Evolutionary conservation across 371 early-diverging fungal species (phyloP).

Genomic region (Mucor plumbeus): DNA sequence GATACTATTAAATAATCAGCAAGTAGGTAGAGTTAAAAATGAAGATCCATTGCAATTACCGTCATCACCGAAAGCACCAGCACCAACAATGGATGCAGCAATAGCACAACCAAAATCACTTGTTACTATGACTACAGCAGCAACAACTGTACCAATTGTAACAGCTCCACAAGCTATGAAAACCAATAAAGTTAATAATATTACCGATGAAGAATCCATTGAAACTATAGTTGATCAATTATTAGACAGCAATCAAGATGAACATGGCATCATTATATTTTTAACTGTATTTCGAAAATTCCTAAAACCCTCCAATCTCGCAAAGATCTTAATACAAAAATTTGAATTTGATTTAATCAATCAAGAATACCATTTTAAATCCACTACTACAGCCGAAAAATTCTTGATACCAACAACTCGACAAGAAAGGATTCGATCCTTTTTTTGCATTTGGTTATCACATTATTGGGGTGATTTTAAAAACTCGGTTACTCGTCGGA

Average conservation of each 20-base stretch:
- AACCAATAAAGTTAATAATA: neutral
- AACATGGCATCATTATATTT: conserved; percentile 41
- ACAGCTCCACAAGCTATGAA: neutral
- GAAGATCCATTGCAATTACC: neutral
- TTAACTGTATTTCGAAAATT: conserved; percentile 59
- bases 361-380: neutral
- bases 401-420: conserved; percentile 31
- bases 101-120: too few species aligned
- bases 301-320: conserved; percentile 57
- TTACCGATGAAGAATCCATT: neutral
- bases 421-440: conserved; percentile 46
- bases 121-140: neutral
- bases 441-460: conserved; percentile 53
- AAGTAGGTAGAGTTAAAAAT: neutral
- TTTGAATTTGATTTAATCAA: conserved; percentile 12
- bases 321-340: conserved; percentile 43
- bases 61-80: neutral
- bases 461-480: conserved; percentile 59
- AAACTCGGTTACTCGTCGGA: conserved; percentile 50
- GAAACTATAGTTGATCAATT: neutral
- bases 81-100: neutral
- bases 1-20: neutral
- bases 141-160: neutral
- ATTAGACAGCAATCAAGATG: conserved; percentile 22
- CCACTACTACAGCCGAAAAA: neutral